Conservation (phyloP, 177 flowering plant genomes). For the Vitis hybrid region DNA sequence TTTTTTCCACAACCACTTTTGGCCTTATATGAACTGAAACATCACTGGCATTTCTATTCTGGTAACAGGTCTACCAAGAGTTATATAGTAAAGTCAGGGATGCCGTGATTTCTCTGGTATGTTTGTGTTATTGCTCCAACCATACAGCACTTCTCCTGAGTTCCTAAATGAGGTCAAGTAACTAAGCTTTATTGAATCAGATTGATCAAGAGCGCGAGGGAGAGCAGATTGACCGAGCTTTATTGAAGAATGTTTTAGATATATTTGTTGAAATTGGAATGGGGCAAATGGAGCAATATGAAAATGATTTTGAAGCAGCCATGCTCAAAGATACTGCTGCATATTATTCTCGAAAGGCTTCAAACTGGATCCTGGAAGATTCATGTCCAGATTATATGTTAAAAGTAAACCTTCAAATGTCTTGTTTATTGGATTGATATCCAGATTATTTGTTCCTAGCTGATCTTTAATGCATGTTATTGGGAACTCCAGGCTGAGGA, state of each 20-base stretch:
- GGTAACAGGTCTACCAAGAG: constrained; percentile 74
- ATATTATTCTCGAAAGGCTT: constrained; percentile 89
- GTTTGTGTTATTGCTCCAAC: constrained; percentile 12
- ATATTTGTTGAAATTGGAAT: constrained; percentile 96
- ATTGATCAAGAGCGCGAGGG: constrained; percentile 96
- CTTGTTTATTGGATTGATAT: not conserved
- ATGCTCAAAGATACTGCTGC: constrained; percentile 84
- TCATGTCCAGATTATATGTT: constrained; percentile 97
- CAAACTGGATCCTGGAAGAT: constrained; percentile 91
- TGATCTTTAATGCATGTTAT: constrained; percentile 12
- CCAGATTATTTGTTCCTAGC: not conserved
- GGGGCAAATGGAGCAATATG: constrained; percentile 80
- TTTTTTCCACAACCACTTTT: not conserved
- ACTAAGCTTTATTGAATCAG: constrained; percentile 31
- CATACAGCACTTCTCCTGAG: not conserved
- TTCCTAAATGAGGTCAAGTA: not conserved
- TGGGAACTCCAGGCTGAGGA: constrained; percentile 76
- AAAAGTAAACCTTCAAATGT: constrained; percentile 44
- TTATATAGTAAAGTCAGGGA: constrained; percentile 74
- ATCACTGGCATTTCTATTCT: not conserved
- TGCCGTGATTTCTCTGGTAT: constrained; percentile 92
- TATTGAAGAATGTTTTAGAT: constrained; percentile 86
- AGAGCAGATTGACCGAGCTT: constrained; percentile 88
- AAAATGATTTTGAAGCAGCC: constrained; percentile 72
- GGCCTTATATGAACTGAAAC: not conserved